Conservation (phyloP, 2,329 filamentous ascomycete species). For the Trichoderma koningii region DNA sequence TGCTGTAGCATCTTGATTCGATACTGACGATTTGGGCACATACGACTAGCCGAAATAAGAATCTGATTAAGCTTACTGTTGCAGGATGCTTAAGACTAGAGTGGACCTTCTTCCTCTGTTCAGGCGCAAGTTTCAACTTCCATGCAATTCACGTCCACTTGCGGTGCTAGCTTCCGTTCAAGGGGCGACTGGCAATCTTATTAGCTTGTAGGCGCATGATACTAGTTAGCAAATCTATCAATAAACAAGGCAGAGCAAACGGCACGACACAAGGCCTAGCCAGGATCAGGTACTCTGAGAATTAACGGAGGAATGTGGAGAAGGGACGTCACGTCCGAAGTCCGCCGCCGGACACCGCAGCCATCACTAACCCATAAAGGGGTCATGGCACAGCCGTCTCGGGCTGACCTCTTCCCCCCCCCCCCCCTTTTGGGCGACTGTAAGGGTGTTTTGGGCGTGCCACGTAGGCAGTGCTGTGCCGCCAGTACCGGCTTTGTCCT, state of each 20-base stretch:
- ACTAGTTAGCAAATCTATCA: slow-evolving; percentile 1
- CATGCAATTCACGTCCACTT: background rate
- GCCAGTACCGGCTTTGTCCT: background rate
- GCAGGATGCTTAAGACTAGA: background rate
- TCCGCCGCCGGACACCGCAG: background rate
- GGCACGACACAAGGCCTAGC: background rate
- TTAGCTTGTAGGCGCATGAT: background rate
- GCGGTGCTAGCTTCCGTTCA: background rate
- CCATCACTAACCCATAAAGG: background rate
- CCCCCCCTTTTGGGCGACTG: background rate
- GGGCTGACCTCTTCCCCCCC: background rate
- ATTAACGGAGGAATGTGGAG: background rate
- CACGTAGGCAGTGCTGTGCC: too few species aligned
- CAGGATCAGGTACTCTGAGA: background rate
- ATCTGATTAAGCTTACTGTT: slow-evolving; percentile 20
- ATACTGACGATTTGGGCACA: background rate
- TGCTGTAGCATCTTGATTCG: background rate
- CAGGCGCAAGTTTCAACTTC: background rate
- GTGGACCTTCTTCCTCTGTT: slow-evolving; percentile 4
- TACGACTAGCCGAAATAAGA: slow-evolving; percentile 11
- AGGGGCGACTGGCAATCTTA: slow-evolving; percentile 11
- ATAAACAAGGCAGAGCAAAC: background rate
- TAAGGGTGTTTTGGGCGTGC: too few species aligned
- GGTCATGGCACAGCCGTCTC: background rate
- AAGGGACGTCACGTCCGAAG: background rate